Conservation (phyloP, 805 yeast species). For the Maudiozyma serrabonitensis region DNA sequence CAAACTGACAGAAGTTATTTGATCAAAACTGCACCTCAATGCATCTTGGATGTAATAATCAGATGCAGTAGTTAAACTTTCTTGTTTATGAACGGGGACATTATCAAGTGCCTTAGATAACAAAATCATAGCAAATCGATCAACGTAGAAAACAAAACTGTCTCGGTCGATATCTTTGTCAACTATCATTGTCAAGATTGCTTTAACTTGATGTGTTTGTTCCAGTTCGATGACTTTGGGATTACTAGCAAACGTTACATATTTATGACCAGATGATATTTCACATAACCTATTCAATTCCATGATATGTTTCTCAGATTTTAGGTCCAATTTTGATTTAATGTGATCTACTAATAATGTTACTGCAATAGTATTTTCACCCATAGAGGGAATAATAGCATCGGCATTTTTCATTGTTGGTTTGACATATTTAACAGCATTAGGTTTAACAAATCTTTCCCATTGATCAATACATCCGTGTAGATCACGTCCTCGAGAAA, state of each 20-base stretch:
- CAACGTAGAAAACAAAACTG: slow-evolving; percentile 80
- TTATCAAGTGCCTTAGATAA: slow-evolving; percentile 60
- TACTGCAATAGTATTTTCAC: slow-evolving; percentile 74
- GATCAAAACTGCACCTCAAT: slow-evolving; percentile 30
- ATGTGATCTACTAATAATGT: slow-evolving; percentile 72
- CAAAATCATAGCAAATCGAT: slow-evolving; percentile 65
- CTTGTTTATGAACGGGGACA: slow-evolving; percentile 31
- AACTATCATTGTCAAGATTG: slow-evolving; percentile 62
- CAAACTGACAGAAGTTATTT: slow-evolving; percentile 63
- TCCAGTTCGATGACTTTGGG: slow-evolving; percentile 25
- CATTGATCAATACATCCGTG: slow-evolving; percentile 80
- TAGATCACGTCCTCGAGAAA: slow-evolving; percentile 77
- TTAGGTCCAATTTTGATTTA: slow-evolving; percentile 53
- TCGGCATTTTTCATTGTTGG: slow-evolving; percentile 68
- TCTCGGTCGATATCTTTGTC: slow-evolving; percentile 47
- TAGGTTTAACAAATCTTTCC: slow-evolving; percentile 87
- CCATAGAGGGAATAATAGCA: slow-evolving; percentile 82
- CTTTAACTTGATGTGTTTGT: slow-evolving; percentile 55
- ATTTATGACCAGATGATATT: slow-evolving; percentile 6
- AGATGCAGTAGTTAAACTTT: slow-evolving; percentile 36
- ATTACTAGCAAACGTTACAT: slow-evolving; percentile 8
- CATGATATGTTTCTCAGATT: slow-evolving; percentile 58
- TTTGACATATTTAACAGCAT: slow-evolving; percentile 62
- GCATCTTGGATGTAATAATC: slow-evolving; percentile 24
- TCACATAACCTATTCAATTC: slow-evolving; percentile 44